Evolutionary conservation across 1,284 basidiomycete genomes (phyloP).

Genomic region (Tilletiopsis washingtonensis): DNA sequence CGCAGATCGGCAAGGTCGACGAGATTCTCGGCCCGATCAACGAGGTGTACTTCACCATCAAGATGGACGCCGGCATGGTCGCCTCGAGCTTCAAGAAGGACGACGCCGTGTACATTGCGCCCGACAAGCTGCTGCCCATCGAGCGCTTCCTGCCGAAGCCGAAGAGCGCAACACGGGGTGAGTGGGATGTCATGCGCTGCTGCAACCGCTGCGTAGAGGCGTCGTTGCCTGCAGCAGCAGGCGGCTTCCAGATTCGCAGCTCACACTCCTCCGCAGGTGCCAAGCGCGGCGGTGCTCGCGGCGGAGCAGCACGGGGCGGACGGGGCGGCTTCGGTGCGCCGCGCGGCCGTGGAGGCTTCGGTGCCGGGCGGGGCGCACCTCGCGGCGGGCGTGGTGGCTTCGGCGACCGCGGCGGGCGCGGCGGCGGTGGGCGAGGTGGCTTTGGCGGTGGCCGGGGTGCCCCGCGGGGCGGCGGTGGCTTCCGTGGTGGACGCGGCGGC

Average conservation of each 20-base stretch:
- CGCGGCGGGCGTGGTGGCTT: slow-evolving; percentile 12
- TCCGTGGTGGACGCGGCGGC: slow-evolving; percentile 37
- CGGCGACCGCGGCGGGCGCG: slow-evolving; percentile 12
- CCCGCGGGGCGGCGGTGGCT: slow-evolving; percentile 18
- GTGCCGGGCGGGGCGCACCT: slow-evolving; percentile 15
- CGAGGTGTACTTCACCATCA: slow-evolving; percentile 95
- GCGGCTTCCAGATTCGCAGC: neutral
- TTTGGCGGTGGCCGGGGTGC: slow-evolving; percentile 40
- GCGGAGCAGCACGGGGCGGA: slow-evolving; percentile 6
- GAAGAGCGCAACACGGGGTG: slow-evolving; percentile 53
- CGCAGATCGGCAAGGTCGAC: slow-evolving; percentile 87
- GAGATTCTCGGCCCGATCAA: slow-evolving; percentile 97
- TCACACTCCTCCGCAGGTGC: slow-evolving; percentile 6
- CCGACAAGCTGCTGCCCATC: slow-evolving; percentile 91
- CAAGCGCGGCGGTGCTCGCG: slow-evolving; percentile 10
- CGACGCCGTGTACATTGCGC: slow-evolving; percentile 94
- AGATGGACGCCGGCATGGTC: slow-evolving; percentile 93
- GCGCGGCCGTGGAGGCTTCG: slow-evolving; percentile 24
- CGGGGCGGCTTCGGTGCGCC: slow-evolving; percentile 4
- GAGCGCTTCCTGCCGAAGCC: slow-evolving; percentile 97
- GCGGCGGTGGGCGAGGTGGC: slow-evolving; percentile 44
- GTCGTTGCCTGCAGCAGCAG: neutral
- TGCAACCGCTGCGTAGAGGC: too few species aligned
- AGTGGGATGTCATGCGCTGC: neutral
- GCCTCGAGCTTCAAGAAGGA: slow-evolving; percentile 92